phyloP scores from a whole-genome alignment of 1,284 basidiomycete species.

The Heterobasidion parviporum region DNA sequence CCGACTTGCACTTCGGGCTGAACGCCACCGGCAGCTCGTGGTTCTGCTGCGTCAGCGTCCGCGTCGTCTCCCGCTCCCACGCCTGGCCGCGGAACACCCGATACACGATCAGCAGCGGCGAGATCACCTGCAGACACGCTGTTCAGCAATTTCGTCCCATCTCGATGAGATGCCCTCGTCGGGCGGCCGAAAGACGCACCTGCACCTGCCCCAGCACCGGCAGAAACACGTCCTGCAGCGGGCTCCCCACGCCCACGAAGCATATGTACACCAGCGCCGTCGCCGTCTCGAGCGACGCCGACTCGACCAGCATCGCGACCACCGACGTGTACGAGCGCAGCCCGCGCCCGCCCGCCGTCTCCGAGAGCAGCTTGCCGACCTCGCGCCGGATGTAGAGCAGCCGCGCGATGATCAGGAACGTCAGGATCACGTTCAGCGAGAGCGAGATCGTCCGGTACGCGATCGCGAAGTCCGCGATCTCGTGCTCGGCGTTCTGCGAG shows the following conservation, averaged over 20 bases:
- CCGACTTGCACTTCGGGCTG: too few relatives aligned
- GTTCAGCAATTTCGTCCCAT: too few relatives aligned
- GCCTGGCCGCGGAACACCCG: conserved; percentile 33
- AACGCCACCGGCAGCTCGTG: too few relatives aligned
- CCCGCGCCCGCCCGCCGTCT: neutral
- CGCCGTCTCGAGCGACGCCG: conserved; percentile 20
- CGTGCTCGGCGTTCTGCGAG: conserved; percentile 15
- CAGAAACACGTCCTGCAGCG: conserved; percentile 23
- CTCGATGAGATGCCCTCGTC: neutral
- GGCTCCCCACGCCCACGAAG: conserved; percentile 19
- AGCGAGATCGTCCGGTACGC: conserved; percentile 24
- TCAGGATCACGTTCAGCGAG: conserved; percentile 19
- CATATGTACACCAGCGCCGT: conserved; percentile 22
- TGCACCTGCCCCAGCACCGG: conserved; percentile 29
- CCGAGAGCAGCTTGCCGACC: neutral
- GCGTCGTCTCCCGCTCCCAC: conserved; percentile 21
- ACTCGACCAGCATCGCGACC: conserved; percentile 19
- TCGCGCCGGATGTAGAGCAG: conserved; percentile 11
- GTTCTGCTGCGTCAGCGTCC: neutral
- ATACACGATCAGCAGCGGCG: conserved; percentile 24
- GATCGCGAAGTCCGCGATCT: conserved; percentile 15
- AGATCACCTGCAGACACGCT: conserved; percentile 19
- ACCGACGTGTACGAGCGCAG: conserved; percentile 9
- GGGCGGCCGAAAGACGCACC: conserved; percentile 11
- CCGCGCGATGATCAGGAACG: conserved; percentile 18